These are phyloP conservation scores for Lactarius evosmus DNA, from an alignment of 768 basidiomycete species.

Conservation along the genomic window DNA sequence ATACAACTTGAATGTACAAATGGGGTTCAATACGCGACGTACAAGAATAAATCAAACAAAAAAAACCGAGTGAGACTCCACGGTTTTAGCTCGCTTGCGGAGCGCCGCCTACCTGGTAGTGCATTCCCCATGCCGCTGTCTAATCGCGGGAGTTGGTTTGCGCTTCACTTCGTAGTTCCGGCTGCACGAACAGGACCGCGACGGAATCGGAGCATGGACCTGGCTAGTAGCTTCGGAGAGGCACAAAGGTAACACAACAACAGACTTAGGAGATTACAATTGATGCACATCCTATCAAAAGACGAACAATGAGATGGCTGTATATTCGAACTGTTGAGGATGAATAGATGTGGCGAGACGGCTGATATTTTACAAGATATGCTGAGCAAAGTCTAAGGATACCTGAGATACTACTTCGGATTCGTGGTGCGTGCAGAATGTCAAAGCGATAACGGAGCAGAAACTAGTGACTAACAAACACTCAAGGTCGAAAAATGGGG, in stretches of 20 bases:
- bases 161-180: background rate
- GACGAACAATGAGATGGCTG: background rate
- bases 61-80: too few species aligned
- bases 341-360: slow-evolving; percentile 10
- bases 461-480: background rate
- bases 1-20: too few species aligned
- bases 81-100: background rate
- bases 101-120: background rate
- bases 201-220: background rate
- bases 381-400: slow-evolving; percentile 10
- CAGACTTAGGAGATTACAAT: background rate
- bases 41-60: too few species aligned
- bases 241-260: background rate
- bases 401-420: background rate
- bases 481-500: slow-evolving; percentile 13
- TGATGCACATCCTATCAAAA: background rate
- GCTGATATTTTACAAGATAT: slow-evolving; percentile 23
- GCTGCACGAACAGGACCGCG: background rate
- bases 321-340: slow-evolving; percentile 4
- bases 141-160: background rate
- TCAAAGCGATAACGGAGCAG: slow-evolving; percentile 4
- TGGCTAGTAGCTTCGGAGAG: background rate
- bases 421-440: background rate
- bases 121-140: background rate
- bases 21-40: too few species aligned